Evolutionary conservation across 2,329 filamentous ascomycete genomes (phyloP), one percentile per base, ranked within the genome.

Genomic region (Sclerotinia spermophila): DNA sequence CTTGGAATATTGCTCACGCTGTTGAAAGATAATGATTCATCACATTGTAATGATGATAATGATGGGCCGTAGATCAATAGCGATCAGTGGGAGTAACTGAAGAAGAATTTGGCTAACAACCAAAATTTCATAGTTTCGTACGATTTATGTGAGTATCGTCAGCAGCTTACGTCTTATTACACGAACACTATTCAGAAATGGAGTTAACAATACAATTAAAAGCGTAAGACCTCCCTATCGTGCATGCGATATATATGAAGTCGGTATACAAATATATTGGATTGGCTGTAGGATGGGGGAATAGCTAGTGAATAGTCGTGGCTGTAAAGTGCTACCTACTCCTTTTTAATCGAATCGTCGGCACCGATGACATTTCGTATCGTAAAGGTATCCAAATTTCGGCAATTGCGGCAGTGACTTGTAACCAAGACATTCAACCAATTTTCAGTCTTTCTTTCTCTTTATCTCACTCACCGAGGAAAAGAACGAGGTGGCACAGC

Each of bases 371-470:
- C 21, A 21, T n/a, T 42, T 27, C 48, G 19, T 59, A 40, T 48
- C 42, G 30, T 35, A 40, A 45, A 61, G 66, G 42, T n/a, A 60
- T 59, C n/a, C 65, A 67, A 61, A 58, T 48, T 40, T 40, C 38
- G 51, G 51, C 40, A 38, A 42, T 13, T 42, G 48, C 40, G 53
- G 38, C 53, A 69, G 35, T 40, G 58, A 69, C 45, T 27, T 45
- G 27, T 40, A 44, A 64, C 67, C 44, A 59, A 64, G 56, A 69
- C 58, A 55, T 42, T 35, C n/a, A n/a, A 27, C 21, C 56, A 51
- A 61, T 38, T 48, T 38, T 48, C 44, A 38, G 35, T 67, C 48
- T 51, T 15, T 53, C 48, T 30, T 7, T 51, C 24, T 51, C 13
- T 53, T 13, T 53, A 17, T 42, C 40, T 42, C 1, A 5, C 40